These are phyloP conservation scores for Boletus sensibilis DNA, from an alignment of 768 basidiomycete species.

Conservation along the genomic window DNA sequence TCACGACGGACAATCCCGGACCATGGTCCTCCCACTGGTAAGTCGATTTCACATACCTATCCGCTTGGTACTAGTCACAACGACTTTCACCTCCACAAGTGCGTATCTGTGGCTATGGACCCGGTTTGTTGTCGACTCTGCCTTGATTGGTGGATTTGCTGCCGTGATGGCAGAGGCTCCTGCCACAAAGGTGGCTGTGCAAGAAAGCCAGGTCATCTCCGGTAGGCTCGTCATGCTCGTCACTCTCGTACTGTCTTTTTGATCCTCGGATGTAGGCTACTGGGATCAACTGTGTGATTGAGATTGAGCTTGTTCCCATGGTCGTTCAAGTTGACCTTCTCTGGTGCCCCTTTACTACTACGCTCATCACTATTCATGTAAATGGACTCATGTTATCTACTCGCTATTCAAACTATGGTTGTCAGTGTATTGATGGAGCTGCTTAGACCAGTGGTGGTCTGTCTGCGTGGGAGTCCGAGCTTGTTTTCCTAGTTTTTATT, in stretches of 20 bases:
- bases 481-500: background rate
- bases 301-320: background rate
- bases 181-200: background rate
- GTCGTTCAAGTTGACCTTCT: background rate
- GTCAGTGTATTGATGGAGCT: too few species aligned
- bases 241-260: background rate
- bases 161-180: constrained; percentile 19
- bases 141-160: constrained; percentile 18
- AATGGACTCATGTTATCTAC: background rate
- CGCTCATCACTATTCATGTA: background rate
- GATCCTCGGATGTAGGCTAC: background rate
- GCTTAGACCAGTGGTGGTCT: too few species aligned
- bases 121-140: background rate
- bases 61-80: constrained; percentile 14
- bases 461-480: background rate
- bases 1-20: constrained; percentile 58
- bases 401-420: background rate
- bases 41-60: background rate
- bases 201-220: constrained; percentile 10
- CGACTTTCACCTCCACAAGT: constrained; percentile 23
- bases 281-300: constrained; percentile 7
- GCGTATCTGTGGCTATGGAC: background rate
- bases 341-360: background rate
- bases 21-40: constrained; percentile 27
- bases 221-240: constrained; percentile 1